Conservation (phyloP, 176 grass and related monocot species). For the Oryza coarctata region DNA sequence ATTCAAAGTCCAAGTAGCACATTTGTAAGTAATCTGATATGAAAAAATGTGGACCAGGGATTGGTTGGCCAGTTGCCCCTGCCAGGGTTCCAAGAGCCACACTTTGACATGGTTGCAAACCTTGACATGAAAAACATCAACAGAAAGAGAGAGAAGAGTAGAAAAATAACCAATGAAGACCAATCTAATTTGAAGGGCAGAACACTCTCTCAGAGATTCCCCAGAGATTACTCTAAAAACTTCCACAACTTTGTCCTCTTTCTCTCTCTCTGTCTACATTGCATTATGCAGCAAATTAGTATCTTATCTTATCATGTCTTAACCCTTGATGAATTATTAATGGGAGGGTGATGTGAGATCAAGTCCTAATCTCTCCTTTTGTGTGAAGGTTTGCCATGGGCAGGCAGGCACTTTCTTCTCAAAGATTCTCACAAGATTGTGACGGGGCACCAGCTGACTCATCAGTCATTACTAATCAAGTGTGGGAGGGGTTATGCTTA, state of each 20-base stretch:
- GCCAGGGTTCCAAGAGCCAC: conserved; percentile 21
- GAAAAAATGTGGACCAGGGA: not conserved
- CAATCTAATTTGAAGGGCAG: not conserved
- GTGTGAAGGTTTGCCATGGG: conserved; percentile 35
- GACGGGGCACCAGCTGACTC: conserved; percentile 28
- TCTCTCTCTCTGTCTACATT: not conserved
- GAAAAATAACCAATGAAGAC: not conserved
- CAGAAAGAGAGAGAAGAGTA: not conserved
- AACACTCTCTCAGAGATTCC: conserved; percentile 48
- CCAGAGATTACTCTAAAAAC: conserved; percentile 18
- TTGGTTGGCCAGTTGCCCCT: conserved; percentile 7
- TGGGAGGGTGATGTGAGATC: not conserved
- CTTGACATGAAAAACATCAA: conserved; percentile 21
- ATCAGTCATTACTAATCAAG: conserved; percentile 8
- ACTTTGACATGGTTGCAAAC: conserved; percentile 23
- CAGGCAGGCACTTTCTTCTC: conserved; percentile 1
- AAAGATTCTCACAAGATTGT: conserved; percentile 30
- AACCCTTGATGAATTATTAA: conserved; percentile 17
- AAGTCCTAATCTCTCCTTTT: conserved; percentile 7
- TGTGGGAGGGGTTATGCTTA: not conserved
- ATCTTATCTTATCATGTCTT: conserved; percentile 42
- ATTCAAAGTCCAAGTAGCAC: conserved; percentile 6
- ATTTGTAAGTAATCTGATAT: conserved; percentile 2
- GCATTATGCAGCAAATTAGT: conserved; percentile 20
- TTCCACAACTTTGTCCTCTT: conserved; percentile 12